phyloP scores from a whole-genome alignment of 179 eudicot species.

The Drosera spatulata region DNA sequence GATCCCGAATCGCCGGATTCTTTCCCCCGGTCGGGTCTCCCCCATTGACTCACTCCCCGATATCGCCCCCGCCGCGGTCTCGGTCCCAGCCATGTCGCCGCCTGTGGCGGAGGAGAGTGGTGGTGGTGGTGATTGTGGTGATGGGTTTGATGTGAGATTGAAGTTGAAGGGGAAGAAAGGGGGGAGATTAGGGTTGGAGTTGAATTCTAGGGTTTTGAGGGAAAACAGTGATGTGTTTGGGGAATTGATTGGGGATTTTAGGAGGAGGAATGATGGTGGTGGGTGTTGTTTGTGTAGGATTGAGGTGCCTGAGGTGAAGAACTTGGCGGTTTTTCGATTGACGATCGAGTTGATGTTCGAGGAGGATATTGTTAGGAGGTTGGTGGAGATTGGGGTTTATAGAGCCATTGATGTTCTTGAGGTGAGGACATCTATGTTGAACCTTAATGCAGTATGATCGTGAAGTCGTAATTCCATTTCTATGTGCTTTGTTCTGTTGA shows the following conservation, averaged over 20 bases:
- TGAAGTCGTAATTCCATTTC: too few species aligned
- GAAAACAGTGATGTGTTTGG: conserved; percentile 50
- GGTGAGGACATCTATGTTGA: too few species aligned
- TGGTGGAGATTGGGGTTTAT: too few species aligned
- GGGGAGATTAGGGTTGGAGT: conserved; percentile 59
- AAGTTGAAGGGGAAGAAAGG: conserved; percentile 68
- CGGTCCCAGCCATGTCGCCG: too few species aligned
- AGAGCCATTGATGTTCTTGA: too few species aligned
- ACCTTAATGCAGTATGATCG: too few species aligned
- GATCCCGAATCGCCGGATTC: conserved; percentile 65
- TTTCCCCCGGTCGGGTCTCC: conserved; percentile 92
- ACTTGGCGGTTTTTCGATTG: too few species aligned
- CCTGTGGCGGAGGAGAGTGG: background rate
- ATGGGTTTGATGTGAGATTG: conserved; percentile 65
- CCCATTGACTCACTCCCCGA: conserved; percentile 39
- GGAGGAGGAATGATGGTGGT: conserved; percentile 15
- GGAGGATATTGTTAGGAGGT: too few species aligned
- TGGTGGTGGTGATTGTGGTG: conserved; percentile 2
- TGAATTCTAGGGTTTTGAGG: conserved; percentile 58
- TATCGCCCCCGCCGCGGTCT: too few species aligned
- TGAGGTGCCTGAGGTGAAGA: too few species aligned
- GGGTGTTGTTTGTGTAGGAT: conserved; percentile 43
- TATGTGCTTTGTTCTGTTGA: too few species aligned
- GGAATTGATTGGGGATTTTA: conserved; percentile 32
- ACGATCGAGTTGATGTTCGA: too few species aligned